Evolutionary conservation across 805 yeast genomes (phyloP), one percentile per base, ranked within the genome.

Genomic region (Candida tallmaniae): DNA sequence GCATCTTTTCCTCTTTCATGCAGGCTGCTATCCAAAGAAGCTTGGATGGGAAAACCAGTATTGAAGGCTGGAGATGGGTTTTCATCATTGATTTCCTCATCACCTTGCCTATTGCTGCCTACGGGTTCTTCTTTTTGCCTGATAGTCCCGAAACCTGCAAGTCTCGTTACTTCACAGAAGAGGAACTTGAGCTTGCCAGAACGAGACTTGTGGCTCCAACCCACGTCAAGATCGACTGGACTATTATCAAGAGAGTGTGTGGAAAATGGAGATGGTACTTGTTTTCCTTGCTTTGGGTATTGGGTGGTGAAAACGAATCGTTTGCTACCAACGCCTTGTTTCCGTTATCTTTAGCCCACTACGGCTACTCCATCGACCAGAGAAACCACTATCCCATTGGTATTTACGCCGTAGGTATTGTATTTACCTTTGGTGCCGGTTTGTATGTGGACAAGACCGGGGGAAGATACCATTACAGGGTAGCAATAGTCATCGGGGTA

Each of bases 401-500:
- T 1, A 48, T 62, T 4, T 59, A 52, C 39, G 68, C 54, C 16
- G 52, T 61, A 32, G 68, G 65, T 2, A 47, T 62, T 1, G 16
- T 52, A 3, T 56, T 60, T 28, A 58, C 64, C 3, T 40, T 60
- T 14, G 15, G 38, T 2, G 46, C 42, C 32, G 63, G 64, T 6
- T 37, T 54, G 26, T 59, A 59, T 32, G 47, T 61, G 3, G 61
- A 59, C 37, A 37, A 34, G 14, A 56, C 62, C 4, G 57, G 58
- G 10, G 55, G 51, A 4, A 37, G 58, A 34, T 66, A 67, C 31
- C 82, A 76, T 44, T 72, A 76, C 68, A 70, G 72, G 32, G 65
- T 75, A 21, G 75, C 76, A 0, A 34, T 73, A 1, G 46, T 68
- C 26, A 68, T 74, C 14, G 65, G 74, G 0, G 44, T 58, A 0